Base-by-base conservation (phyloP, 2,329 filamentous ascomycete genomes). In the Decorospora gaudefroyi region DNA sequence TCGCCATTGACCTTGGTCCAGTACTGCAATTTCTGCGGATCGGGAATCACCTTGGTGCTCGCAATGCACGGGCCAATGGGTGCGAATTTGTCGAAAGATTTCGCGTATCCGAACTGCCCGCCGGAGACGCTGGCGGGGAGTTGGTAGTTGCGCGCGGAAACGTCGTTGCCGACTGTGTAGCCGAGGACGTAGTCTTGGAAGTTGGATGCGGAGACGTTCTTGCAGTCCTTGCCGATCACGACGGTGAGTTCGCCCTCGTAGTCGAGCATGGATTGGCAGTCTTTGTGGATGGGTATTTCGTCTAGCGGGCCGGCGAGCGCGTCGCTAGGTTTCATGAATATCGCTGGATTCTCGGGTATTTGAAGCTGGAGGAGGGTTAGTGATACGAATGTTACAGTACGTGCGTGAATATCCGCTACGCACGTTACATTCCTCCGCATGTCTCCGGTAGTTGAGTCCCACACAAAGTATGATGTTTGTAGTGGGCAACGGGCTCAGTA, bases 111-210 rank as follows among this genome's bases (percentile, higher is more conserved):
- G 44, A 69, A 73, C 39, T 72, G 68, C 2, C 66, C 66, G 18
- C 68, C 68, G 1, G 60, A 65, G 2, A 65, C 53, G 16, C 41
- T 47, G 4, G 58, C 62, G 2, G 66, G 65, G 1, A 69, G 42
- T 29, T 85, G 82, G 39, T 73, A 74, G 36, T 78, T 76, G 3
- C 82, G 77, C 48, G 78, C 80, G 2, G 81, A 84, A 5, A 86
- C 77, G 59, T 86, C 83, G 67, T 86, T 86, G 57, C 77, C 76
- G 15, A 77, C 76, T 0, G 81, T 83, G 62, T 86, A 86, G 18
- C 83, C 83, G 2, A 86, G 76, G 4, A 86, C 74, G 55, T 85
- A 83, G 51, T 78, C 74, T 36, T 81, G 61, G 4, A 81, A 81
- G 18, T 84, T 75, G 0, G 71, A 73, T 53, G 82, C 79, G 31